These are phyloP conservation scores for Cutaneotrichosporon spelunceum DNA, from an alignment of 1,284 basidiomycete genomes.

Conservation along the genomic window DNA sequence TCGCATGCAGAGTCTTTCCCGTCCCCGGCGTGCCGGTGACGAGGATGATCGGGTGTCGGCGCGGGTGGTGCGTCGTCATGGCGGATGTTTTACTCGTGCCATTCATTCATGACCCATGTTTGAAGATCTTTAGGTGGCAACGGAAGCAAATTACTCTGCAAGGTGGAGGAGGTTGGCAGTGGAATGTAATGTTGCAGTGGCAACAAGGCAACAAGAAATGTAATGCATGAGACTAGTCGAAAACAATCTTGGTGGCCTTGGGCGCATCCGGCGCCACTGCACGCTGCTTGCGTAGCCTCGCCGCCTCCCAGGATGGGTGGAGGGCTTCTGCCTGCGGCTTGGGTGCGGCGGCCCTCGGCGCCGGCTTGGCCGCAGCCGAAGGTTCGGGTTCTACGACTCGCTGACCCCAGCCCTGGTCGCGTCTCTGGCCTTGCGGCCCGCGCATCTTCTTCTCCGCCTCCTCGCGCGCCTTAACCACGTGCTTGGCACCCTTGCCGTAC, in stretches of 20 bases:
- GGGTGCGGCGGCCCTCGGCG: background rate
- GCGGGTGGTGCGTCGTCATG: conserved; percentile 52
- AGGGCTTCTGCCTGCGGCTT: conserved; percentile 42
- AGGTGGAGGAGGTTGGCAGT: background rate
- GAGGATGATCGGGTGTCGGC: conserved; percentile 70
- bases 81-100: conserved; percentile 1
- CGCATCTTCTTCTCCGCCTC: conserved; percentile 28
- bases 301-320: conserved; percentile 93
- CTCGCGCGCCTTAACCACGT: conserved; percentile 65
- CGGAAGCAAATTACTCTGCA: conserved; percentile 8
- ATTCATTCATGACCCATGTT: background rate
- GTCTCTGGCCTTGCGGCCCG: conserved; percentile 17
- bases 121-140: conserved; percentile 15
- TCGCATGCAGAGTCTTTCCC: conserved; percentile 85
- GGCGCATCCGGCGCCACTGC: conserved; percentile 37
- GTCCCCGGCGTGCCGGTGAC: conserved; percentile 75
- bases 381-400: conserved; percentile 12
- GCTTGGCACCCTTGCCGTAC: conserved; percentile 84
- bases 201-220: background rate
- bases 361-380: background rate
- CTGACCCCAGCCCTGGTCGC: conserved; percentile 23
- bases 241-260: conserved; percentile 56
- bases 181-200: background rate
- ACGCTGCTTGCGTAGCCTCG: conserved; percentile 67
- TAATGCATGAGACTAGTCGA: conserved; percentile 46